Conservation (phyloP, 345 rosid genomes). For the Lepidium didymum region DNA sequence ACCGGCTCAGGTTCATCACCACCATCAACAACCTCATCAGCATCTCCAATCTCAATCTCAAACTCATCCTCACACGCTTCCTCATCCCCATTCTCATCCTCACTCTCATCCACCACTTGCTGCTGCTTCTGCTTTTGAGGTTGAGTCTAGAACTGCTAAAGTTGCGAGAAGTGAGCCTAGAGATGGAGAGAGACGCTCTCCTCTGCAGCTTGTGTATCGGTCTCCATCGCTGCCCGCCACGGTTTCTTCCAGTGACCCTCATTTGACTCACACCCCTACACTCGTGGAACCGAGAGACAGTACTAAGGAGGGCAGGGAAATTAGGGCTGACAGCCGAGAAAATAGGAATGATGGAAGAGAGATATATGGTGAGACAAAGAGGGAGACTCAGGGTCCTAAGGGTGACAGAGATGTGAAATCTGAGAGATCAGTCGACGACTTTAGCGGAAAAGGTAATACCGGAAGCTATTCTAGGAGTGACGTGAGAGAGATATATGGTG, state of each 20-base stretch:
- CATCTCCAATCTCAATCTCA: constrained; percentile 44
- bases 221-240: constrained; percentile 40
- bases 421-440: constrained; percentile 60
- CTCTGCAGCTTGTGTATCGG: constrained; percentile 52
- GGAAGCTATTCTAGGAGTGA: constrained; percentile 34
- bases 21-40: constrained; percentile 24
- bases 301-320: constrained; percentile 55
- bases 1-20: constrained; percentile 37
- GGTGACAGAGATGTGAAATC: constrained; percentile 61
- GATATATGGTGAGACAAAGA: constrained; percentile 48
- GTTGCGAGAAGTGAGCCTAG: constrained; percentile 63
- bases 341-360: constrained; percentile 55
- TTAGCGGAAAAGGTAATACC: neutral
- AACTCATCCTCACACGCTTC: constrained; percentile 29
- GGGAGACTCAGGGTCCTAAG: constrained; percentile 65
- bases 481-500: constrained; percentile 47
- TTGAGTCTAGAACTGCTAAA: constrained; percentile 56
- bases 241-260: constrained; percentile 44
- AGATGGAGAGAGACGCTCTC: constrained; percentile 78
- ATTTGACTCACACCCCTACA: constrained; percentile 25
- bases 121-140: constrained; percentile 40
- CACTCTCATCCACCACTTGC: constrained; percentile 22
- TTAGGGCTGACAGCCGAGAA: constrained; percentile 54
- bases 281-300: constrained; percentile 46
- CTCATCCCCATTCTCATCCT: constrained; percentile 42